Evolutionary conservation across 2,329 filamentous ascomycete species (phyloP), one percentile per base, ranked within the genome.

Genomic region (Penicillium hesseltinei): DNA sequence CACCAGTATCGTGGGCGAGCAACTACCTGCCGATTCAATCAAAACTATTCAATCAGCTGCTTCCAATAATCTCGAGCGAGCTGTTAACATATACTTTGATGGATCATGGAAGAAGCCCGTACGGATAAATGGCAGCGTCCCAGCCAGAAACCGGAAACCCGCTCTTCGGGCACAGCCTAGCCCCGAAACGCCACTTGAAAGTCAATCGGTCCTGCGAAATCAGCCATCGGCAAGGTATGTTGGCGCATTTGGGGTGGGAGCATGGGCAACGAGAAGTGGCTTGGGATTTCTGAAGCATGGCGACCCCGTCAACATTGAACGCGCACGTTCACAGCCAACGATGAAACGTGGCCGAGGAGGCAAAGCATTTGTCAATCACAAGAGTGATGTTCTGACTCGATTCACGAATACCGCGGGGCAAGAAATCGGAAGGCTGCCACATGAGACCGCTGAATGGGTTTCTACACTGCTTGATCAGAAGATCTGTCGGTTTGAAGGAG

Each of bases 401-500:
- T 97, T 99, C 69, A 96, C 90, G 0, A 95, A 91, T 67, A 74
- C 81, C 10, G 82, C 78, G 51, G 92, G 92, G 0, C 85, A 88
- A 54, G 94, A 99, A 72, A 83, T 99, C 47, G 94, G 94, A 4
- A 84, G 94, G 58, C 75, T 99, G 38, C 88, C 92, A 29, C 93
- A 92, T 66, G 92, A 97, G 35, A 87, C 86, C 5, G 92, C 94
- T 4, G 85, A 87, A 58, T 99, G 94, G 92, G 90, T 97, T 6
- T 96, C 94, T 4, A 88, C 92, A 0, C 77, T 99, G 64, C 86
- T 97, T 51, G 94, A 99, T 69, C 92, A 97, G 71, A 88, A 89
- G 33, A 83, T 97, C 4, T 97, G 92, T 78, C 84, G 78, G 23
- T 96, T 99, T 60, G 90, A 96, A 64, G 94, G 90, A 6, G 86